Evolutionary conservation across 192 early-diverging fungal genomes (phyloP), one percentile per base, ranked within the genome.

Genomic region (Coemansia sp.): DNA sequence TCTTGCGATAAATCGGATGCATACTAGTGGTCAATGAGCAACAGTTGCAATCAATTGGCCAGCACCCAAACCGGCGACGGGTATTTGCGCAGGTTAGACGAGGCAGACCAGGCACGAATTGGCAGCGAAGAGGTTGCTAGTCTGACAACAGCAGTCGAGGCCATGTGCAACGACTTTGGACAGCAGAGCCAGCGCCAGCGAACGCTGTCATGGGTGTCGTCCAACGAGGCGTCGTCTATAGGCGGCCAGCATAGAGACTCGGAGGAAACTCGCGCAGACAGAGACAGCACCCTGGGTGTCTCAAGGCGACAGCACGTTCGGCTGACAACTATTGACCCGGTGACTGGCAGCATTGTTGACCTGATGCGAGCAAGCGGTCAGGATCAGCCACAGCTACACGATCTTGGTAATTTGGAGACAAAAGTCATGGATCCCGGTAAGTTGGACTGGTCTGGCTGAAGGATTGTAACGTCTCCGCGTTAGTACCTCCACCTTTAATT

Each of bases 261-360:
- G 23, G 22, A 25, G 42, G 59, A 44, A 22, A 42, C 42, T 53
- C 49, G 15, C 28, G 20, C 54, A 15, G 54, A n/a, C 15, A 6
- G n/a, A 5, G 49, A 64, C 17, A 34, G 22, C 19, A 8, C 42
- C 25, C 12, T 28, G 23, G 52, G 52, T 54, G 44, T 37, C 36
- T 59, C 68, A 26, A 54, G 61, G 22, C 58, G 63, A 31, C 68
- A 70, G 57, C 67, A 73, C 47, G 71, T 73, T 10, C 76, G 71
- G 22, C 61, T 73, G 19, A 73, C 76, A 28, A 79, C 76, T 36
- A 73, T 79, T 14, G 70, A 79, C 53, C 76, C 76, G 20, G 59
- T 73, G 47, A 79, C 71, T 8, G 71, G 62, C 12, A 70, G 57
- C 67, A 67, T 73, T 50, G 49, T 48, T 21, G 67, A 61, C 21